Percentiles rank a stretch among this genome's conserved stretches.
Conservation (phyloP, 306 rosid genomes). For the Elaeagnus macrophylla region DNA sequence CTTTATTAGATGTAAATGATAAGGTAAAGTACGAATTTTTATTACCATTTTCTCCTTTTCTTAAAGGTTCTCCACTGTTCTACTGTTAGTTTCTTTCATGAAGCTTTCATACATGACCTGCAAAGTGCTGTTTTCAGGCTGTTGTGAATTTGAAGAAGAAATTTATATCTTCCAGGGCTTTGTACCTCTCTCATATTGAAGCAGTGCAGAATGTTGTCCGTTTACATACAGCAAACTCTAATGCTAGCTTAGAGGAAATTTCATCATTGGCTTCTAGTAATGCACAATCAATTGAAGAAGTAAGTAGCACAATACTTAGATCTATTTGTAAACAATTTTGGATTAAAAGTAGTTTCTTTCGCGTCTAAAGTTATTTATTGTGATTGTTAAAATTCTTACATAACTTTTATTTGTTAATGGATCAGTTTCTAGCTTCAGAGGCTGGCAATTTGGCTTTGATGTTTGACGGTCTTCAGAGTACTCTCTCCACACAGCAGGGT, state of each 20-base stretch:
- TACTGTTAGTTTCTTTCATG: not conserved
- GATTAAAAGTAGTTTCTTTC: not conserved
- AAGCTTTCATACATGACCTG: not conserved
- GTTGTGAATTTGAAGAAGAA: constrained; percentile 53
- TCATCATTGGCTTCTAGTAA: constrained; percentile 53
- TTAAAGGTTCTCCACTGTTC: not conserved
- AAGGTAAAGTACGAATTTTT: constrained; percentile 35
- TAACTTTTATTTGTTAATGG: constrained; percentile 6
- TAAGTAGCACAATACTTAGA: constrained; percentile 20
- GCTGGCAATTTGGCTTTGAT: constrained; percentile 41
- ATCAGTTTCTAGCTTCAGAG: constrained; percentile 67
- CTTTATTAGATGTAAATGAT: constrained; percentile 56
- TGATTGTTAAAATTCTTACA: not conserved
- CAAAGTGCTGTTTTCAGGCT: constrained; percentile 32
- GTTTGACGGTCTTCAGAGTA: constrained; percentile 56
- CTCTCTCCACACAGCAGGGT: constrained; percentile 63
- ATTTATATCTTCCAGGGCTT: constrained; percentile 45
- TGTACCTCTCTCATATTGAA: constrained; percentile 63
- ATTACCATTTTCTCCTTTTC: not conserved
- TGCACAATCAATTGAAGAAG: constrained; percentile 61
- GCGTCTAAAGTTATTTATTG: not conserved
- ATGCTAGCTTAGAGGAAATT: constrained; percentile 67
- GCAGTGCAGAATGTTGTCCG: constrained; percentile 85
- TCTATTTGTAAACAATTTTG: not conserved
- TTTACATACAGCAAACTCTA: constrained; percentile 69